A percentile compares a stretch with the other conserved stretches of the same genome.
Evolutionary conservation across 495 filamentous ascomycete species (phyloP).

Genomic region (Antarctomyces pellizariae): DNA sequence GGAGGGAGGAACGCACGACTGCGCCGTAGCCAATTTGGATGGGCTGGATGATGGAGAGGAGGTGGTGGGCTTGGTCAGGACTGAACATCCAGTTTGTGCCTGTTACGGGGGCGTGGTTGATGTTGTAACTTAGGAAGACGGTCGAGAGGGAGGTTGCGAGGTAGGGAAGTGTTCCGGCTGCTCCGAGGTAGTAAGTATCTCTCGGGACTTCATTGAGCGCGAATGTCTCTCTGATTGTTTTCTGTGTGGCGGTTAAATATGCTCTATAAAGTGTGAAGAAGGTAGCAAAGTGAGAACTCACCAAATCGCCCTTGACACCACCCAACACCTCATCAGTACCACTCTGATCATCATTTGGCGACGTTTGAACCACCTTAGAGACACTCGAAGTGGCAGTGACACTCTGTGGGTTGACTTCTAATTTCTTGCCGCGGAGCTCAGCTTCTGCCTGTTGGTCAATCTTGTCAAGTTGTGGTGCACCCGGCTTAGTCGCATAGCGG

Average conservation of each 20-base stretch:
- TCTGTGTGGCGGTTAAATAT: constrained; percentile 31
- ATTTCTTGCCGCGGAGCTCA: constrained; percentile 21
- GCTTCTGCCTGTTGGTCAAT: constrained; percentile 30
- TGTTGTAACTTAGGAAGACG: constrained; percentile 64
- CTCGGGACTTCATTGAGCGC: constrained; percentile 49
- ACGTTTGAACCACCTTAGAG: constrained; percentile 26
- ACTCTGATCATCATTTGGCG: constrained; percentile 7
- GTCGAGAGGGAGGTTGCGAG: constrained; percentile 69
- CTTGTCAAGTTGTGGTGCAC: constrained; percentile 13
- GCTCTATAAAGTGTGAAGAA: background rate
- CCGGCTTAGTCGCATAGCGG: constrained; percentile 11
- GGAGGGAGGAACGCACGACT: constrained; percentile 31
- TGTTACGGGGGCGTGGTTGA: constrained; percentile 36
- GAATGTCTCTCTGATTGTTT: constrained; percentile 75
- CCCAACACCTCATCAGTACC: constrained; percentile 31
- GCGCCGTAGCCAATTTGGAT: constrained; percentile 87
- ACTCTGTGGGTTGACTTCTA: constrained; percentile 29
- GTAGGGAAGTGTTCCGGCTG: constrained; percentile 82
- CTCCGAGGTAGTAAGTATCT: constrained; percentile 59
- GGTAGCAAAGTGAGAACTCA: constrained; percentile 19
- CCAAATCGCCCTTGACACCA: constrained; percentile 50
- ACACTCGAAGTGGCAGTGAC: constrained; percentile 33
- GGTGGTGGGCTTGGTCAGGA: constrained; percentile 43
- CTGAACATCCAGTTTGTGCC: constrained; percentile 32
- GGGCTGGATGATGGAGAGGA: constrained; percentile 67